A percentile compares a stretch with the other conserved stretches of the same genome.
These are phyloP conservation scores for Polytolypa hystricis DNA, from an alignment of 2,329 filamentous ascomycete species.

Conservation along the genomic window DNA sequence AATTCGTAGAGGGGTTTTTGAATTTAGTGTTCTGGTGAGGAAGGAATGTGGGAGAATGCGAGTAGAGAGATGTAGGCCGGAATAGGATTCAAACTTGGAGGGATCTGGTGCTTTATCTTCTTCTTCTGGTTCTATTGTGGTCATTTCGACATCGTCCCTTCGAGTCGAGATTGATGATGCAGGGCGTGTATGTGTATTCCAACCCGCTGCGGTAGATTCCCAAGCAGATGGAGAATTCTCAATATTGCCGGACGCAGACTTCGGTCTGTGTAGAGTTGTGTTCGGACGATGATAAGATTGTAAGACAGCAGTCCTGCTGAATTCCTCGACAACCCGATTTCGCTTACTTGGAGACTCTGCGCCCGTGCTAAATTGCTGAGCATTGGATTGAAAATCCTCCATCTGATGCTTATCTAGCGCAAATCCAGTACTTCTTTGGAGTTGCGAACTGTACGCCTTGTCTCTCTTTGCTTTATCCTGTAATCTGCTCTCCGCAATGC, in stretches of 20 bases:
- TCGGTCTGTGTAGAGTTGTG: slow-evolving; percentile 23
- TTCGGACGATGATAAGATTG: slow-evolving; percentile 20
- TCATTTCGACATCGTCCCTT: slow-evolving; percentile 13
- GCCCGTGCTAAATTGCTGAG: slow-evolving; percentile 18
- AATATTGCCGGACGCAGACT: slow-evolving; percentile 23
- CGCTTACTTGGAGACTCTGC: slow-evolving; percentile 36
- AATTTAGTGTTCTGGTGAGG: slow-evolving; percentile 64
- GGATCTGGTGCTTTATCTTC: slow-evolving; percentile 34
- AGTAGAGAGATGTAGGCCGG: slow-evolving; percentile 69
- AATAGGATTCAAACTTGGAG: slow-evolving; percentile 74
- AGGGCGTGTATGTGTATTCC: neutral
- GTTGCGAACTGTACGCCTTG: slow-evolving; percentile 26
- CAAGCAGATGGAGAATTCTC: slow-evolving; percentile 7
- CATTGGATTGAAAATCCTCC: slow-evolving; percentile 31
- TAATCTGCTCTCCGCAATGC: slow-evolving; percentile 57
- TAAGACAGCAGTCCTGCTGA: slow-evolving; percentile 53
- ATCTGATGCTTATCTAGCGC: slow-evolving; percentile 33
- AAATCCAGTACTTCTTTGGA: slow-evolving; percentile 34
- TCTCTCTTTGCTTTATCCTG: slow-evolving; percentile 29
- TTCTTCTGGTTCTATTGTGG: slow-evolving; percentile 9
- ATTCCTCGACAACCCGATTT: slow-evolving; percentile 40
- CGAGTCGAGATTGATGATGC: slow-evolving; percentile 2
- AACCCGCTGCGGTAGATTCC: neutral
- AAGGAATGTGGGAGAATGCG: slow-evolving; percentile 73
- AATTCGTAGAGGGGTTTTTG: slow-evolving; percentile 66